Percentiles rank a stretch among this genome's conserved stretches.
Conservation (phyloP, 2,329 filamentous ascomycete genomes). For the Capronia coronata region DNA sequence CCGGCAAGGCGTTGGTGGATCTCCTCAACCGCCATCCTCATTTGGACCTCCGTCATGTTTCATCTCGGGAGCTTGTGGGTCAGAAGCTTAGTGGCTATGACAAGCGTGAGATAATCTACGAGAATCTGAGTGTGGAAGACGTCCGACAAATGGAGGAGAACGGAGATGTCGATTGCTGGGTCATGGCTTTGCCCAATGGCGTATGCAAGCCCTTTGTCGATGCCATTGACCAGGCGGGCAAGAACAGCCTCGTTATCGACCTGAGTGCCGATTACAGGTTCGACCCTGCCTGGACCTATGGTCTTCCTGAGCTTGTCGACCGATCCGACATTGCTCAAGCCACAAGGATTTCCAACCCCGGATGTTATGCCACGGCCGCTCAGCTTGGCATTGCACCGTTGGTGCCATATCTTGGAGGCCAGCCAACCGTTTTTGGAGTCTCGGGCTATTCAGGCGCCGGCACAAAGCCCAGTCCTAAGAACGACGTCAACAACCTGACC, state of each 20-base stretch:
- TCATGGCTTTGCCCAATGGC: constrained; percentile 93
- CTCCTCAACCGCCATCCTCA: constrained; percentile 81
- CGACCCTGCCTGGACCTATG: constrained; percentile 78
- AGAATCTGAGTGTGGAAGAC: constrained; percentile 82
- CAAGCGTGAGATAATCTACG: constrained; percentile 87
- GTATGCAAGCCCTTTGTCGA: constrained; percentile 93
- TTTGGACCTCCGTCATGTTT: constrained; percentile 86
- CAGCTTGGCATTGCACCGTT: constrained; percentile 84
- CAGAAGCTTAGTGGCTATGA: constrained; percentile 82
- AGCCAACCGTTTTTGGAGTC: constrained; percentile 81
- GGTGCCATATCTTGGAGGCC: constrained; percentile 67
- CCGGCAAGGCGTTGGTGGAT: constrained; percentile 81
- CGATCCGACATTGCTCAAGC: constrained; percentile 70
- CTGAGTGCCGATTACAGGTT: constrained; percentile 97
- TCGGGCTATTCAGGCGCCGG: constrained; percentile 93
- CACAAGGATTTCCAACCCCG: constrained; percentile 82
- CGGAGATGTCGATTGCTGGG: constrained; percentile 87
- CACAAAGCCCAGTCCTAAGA: constrained; percentile 90
- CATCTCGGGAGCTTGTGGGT: constrained; percentile 83
- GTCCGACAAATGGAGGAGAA: constrained; percentile 76
- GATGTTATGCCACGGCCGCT: constrained; percentile 90
- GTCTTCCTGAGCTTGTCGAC: constrained; percentile 76
- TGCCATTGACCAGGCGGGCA: constrained; percentile 66
- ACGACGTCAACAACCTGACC: constrained; percentile 73
- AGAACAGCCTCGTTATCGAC: constrained; percentile 75